Conservation (phyloP, 345 rosid genomes). For the Moringa oleifera region DNA sequence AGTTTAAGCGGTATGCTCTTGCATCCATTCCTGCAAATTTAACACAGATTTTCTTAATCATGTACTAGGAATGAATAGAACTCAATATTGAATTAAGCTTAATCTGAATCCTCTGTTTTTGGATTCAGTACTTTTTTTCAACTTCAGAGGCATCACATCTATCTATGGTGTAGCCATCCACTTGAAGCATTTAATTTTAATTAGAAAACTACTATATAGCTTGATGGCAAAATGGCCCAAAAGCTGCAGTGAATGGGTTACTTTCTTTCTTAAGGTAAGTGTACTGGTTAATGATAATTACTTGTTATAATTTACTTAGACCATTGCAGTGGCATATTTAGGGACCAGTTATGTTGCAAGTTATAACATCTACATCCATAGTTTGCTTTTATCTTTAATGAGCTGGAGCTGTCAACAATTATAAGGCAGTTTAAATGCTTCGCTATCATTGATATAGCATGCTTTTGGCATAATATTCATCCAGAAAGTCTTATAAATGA, state of each 20-base stretch:
- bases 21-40: slow-evolving; percentile 77
- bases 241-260: not conserved
- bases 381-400: not conserved
- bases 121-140: not conserved
- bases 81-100: not conserved
- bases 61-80: not conserved
- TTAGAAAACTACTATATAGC: not conserved
- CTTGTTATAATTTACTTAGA: too few relatives aligned
- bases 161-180: not conserved
- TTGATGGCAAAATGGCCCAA: not conserved
- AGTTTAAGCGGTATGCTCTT: slow-evolving; percentile 72
- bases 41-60: slow-evolving; percentile 1
- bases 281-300: too few relatives aligned
- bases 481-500: not conserved
- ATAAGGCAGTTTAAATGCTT: not conserved
- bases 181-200: not conserved
- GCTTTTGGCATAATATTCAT: not conserved
- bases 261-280: not conserved
- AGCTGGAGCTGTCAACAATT: not conserved
- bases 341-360: not conserved
- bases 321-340: not conserved
- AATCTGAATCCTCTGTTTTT: not conserved
- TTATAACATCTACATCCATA: not conserved
- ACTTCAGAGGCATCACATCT: not conserved
- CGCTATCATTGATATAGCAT: not conserved